Evolutionary conservation across 495 filamentous ascomycete genomes (phyloP), one percentile per base, ranked within the genome.

Genomic region (Margaritispora aquatica): DNA sequence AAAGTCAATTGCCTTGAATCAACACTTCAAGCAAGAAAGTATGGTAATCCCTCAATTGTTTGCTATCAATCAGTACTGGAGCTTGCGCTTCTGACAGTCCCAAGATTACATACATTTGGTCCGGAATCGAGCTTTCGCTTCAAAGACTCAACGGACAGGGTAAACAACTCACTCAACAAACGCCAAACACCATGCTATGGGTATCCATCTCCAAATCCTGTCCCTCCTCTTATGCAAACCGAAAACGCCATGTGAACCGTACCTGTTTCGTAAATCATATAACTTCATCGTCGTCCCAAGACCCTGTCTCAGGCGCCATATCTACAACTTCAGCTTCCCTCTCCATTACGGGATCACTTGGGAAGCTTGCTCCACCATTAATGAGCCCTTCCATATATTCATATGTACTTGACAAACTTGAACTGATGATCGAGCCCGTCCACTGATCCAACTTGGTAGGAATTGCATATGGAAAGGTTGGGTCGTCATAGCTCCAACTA

Each of bases 381-480:
- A 34, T 34, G 19, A 59, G 20, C 31, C 19, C 36, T 24, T 51
- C n/a, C 10, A 49, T 55, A 50, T 29, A 26, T 9, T 47, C 11
- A 5, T 26, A 23, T 36, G 17, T 8, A 13, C 19, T 52, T 29
- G 7, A 27, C 31, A 49, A 23, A 22, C 31, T 13, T 10, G 24
- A 17, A 26, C 62, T 58, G 9, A 54, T 36, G 19, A 60, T 22
- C 17, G 56, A 51, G 23, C 63, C 66, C 15, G 70, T 58, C 80
- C 78, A 83, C 58, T 81, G 75, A 66, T 83, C 78, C 15, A 82
- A 58, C 67, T 80, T 82, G 38, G 78, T 75, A 13, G 80, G 80
- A 34, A 80, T 74, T n/a, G 79, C 73, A 50, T 74, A 75, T 20
- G 77, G 77, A 64, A 80, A 82, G 48, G 71, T 73, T 8, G 80